Base-by-base conservation (phyloP, 371 early-diverging fungal genomes). In the Rhizopus sp. region DNA sequence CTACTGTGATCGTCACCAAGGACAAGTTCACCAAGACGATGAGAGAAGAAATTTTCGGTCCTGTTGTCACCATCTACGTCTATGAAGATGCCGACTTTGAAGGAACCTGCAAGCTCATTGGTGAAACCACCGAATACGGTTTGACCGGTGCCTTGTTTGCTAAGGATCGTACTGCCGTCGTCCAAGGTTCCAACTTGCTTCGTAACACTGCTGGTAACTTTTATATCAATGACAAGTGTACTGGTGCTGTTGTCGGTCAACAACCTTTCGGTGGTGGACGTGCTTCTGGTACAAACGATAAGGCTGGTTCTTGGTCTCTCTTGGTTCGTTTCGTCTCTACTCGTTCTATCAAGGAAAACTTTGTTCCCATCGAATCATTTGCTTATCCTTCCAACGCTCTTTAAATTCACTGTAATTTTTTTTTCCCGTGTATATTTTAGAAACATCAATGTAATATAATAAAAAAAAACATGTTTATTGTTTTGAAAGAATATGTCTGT, bases 191-290 rank as follows among this genome's bases (percentile, higher is more conserved):
- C 64, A 87, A 90, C 69, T 71, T 80, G 55, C 85, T 98, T 57
- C 88, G 95, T 52, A 74, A 97, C 75, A 85, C 93, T 29, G 93
- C 95, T 8, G 99, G 99, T 52, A 98, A 98, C 88, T 97, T 98
- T 63, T 98, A 98, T 77, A 89, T 98, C 71, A 98, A 98, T 72
- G 99, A 98, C 81, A 98, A 98, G 79, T 93, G 88, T 70, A 98
- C 98, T 37, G 98, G 98, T 52, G 97, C 98, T 44, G 94, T 97
- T 41, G 97, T 98, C 38, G 97, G 95, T 55, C 98, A 98, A 75
- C 98, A 98, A 80, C 94, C 98, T 53, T 96, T 98, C 72, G 99
- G 99, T 60, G 98, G 99, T 64, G 89, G 86, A 60, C 87, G 96
- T 63, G 91, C 86, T 34, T 95, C 95, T 8, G 98, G 99, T 57